Evolutionary conservation across 371 early-diverging fungal genomes (phyloP).

Genomic region (Apophysomyces elegans): DNA sequence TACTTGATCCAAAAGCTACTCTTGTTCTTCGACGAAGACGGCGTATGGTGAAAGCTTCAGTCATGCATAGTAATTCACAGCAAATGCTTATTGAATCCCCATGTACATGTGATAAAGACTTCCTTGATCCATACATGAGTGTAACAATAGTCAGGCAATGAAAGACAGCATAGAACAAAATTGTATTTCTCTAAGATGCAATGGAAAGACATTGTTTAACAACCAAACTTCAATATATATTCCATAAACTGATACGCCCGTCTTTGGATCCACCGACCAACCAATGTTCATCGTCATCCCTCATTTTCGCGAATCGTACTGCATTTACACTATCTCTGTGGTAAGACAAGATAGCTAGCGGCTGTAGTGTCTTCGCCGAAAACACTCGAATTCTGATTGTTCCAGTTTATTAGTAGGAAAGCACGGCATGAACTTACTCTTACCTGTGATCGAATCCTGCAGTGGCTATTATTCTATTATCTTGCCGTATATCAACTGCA

Average conservation of each 20-base stretch:
- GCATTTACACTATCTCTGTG: slow-evolving; percentile 52
- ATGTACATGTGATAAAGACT: too few relatives aligned
- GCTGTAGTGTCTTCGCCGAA: slow-evolving; percentile 49
- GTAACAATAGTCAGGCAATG: too few relatives aligned
- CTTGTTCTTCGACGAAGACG: too few relatives aligned
- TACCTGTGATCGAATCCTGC: slow-evolving; percentile 62
- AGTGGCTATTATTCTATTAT: slow-evolving; percentile 55
- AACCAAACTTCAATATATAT: slow-evolving; percentile 35
- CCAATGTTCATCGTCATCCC: slow-evolving; percentile 35
- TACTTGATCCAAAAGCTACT: too few relatives aligned
- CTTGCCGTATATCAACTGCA: slow-evolving; percentile 44
- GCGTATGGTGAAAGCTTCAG: too few relatives aligned
- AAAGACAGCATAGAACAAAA: too few relatives aligned
- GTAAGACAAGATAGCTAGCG: slow-evolving; percentile 51
- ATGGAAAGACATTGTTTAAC: too few relatives aligned
- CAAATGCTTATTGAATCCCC: too few relatives aligned
- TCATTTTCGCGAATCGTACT: slow-evolving; percentile 33
- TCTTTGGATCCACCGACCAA: slow-evolving; percentile 49
- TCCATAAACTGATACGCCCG: slow-evolving; percentile 56
- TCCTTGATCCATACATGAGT: too few relatives aligned
- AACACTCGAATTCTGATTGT: slow-evolving; percentile 48
- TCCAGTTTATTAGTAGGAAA: background rate
- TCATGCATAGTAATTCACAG: too few relatives aligned
- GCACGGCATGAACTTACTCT: background rate
- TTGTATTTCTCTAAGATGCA: too few relatives aligned